These are phyloP conservation scores for Rhexocercosporidium sp. DNA, from an alignment of 2,329 filamentous ascomycete genomes.

Conservation along the genomic window DNA sequence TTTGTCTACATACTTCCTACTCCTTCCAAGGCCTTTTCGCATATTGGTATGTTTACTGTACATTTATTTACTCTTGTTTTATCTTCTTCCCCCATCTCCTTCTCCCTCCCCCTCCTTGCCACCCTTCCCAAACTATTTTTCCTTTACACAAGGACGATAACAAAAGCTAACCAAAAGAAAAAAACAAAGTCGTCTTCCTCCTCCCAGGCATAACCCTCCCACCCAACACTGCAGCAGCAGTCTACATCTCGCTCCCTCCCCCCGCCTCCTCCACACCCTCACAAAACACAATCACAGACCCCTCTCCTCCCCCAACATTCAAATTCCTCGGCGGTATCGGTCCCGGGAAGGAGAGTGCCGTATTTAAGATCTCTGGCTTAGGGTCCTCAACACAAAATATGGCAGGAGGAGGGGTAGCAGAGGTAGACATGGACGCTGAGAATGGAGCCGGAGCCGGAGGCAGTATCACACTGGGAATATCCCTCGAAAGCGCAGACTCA, in stretches of 20 bases:
- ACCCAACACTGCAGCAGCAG: conserved; percentile 78
- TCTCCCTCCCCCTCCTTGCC: no score
- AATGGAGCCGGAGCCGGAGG: conserved; percentile 31
- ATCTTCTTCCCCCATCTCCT: not conserved
- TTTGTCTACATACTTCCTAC: conserved; percentile 60
- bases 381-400: not conserved
- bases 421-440: conserved; percentile 39
- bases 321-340: conserved; percentile 88
- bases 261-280: conserved; percentile 30
- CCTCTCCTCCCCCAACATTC: conserved; percentile 57
- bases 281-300: conserved; percentile 18
- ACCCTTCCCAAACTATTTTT: no score
- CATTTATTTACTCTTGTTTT: no score
- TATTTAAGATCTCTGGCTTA: conserved; percentile 73
- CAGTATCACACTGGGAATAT: conserved; percentile 78
- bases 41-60: conserved; percentile 64
- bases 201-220: conserved; percentile 77
- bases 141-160: not conserved
- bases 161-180: not conserved
- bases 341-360: conserved; percentile 86
- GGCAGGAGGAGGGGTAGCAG: conserved; percentile 47
- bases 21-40: conserved; percentile 63
- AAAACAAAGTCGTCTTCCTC: conserved; percentile 73
- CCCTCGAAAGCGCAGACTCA: conserved; percentile 75
- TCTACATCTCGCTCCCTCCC: conserved; percentile 77